Base-by-base conservation (phyloP, 768 basidiomycete species). In the Phaeotremella skinneri region DNA sequence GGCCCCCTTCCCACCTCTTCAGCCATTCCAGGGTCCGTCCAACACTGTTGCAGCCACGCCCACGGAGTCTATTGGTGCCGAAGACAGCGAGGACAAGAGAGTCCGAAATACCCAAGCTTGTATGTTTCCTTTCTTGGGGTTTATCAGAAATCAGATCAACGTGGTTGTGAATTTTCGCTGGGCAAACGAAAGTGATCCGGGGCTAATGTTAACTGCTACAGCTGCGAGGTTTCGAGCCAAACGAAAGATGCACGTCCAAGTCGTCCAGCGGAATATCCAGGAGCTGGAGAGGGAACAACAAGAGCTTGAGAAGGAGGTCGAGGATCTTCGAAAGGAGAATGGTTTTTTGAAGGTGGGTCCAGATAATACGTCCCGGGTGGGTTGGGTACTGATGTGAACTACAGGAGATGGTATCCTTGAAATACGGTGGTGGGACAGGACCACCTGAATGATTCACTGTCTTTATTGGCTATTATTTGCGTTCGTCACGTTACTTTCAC, bases 161-260 rank as follows among this genome's bases (percentile, higher is more conserved):
- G 16, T 32, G 32, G 20, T 52, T 41, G 47, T 50, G 13, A 14
- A 13, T 30, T 23, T 17, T 3, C 34, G 27, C 31, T 5, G 52
- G 3, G 6, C 50, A 52, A 9, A 14, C 32, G 9, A 25, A 5
- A 23, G 16, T 7, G 30, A 31, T 6, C 20, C 21, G 21, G 37
- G 45, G 29, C 55, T 47, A 6, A 23, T 21, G 13, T 6, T 56
- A 17, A 29, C 16, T 5, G n/a, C 57, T 20, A 59, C 60, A 65
- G 67, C 67, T 25, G 67, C 67, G 16, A 61, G 62, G 30, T 68
- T 68, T 52, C 26, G 67, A 11, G 62, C 62, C 9, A 68, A 68
- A 49, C 50, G 49, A 32, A 64, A 63, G 49, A 52, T 62, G 29
- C 57, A 62, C 20, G 37, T 62, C 29, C 51, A 45, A 27, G 23